Percentiles rank a stretch among this genome's conserved stretches.
Evolutionary conservation across 2,329 filamentous ascomycete species (phyloP).

Genomic region (Paraconiothyrium sp.): DNA sequence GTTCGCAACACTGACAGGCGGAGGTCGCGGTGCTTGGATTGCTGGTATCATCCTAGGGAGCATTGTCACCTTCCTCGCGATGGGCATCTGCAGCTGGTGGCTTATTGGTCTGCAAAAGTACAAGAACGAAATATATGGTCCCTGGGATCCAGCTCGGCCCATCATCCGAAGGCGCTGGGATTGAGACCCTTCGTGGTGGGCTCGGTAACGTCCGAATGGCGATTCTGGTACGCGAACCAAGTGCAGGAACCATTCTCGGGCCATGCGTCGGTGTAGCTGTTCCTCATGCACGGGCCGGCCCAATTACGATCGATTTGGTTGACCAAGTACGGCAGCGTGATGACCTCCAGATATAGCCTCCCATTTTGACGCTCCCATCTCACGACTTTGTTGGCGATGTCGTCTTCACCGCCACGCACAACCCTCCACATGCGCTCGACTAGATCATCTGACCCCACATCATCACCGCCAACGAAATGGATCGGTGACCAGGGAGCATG

Average conservation of each 20-base stretch:
- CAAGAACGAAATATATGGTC: constrained; percentile 98
- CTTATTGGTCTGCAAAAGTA: constrained; percentile 96
- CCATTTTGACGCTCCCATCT: constrained; percentile 41
- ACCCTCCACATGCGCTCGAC: constrained; percentile 44
- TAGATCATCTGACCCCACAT: constrained; percentile 46
- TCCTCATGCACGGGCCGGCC: constrained; percentile 24
- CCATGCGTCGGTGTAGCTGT: constrained; percentile 33
- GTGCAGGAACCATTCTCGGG: constrained; percentile 45
- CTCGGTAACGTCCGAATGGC: constrained; percentile 29
- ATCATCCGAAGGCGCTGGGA: constrained; percentile 76
- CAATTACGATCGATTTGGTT: constrained; percentile 29
- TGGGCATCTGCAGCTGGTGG: constrained; percentile 98
- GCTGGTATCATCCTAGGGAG: constrained; percentile 80
- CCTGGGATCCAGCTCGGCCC: constrained; percentile 95
- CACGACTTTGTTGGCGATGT: constrained; percentile 41
- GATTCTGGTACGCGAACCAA: constrained; percentile 38
- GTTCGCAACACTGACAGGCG: constrained; percentile 65
- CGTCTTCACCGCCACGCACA: constrained; percentile 26
- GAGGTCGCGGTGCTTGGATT: constrained; percentile 66
- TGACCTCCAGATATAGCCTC: constrained; percentile 43
- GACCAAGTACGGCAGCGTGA: constrained; percentile 31
- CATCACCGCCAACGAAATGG: constrained; percentile 49
- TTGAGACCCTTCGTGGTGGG: constrained; percentile 38
- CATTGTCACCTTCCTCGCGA: constrained; percentile 77
- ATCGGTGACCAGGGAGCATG: constrained; percentile 48